phyloP scores from a whole-genome alignment of 176 grass and related monocot genomes.

The Avena eriantha region DNA sequence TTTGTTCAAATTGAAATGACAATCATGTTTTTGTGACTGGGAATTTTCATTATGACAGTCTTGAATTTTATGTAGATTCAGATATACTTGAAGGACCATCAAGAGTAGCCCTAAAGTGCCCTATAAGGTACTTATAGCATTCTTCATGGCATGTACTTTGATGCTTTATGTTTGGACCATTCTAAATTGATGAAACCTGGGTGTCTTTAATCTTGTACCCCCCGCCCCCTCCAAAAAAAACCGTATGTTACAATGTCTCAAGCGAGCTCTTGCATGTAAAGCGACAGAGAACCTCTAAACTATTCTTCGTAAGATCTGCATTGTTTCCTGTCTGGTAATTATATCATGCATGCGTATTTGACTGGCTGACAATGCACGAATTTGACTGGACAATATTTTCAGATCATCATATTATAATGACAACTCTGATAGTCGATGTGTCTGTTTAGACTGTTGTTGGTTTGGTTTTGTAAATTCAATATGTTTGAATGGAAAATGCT shows the following conservation, averaged over 20 bases:
- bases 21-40: background rate
- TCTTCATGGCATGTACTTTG: conserved; percentile 32
- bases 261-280: conserved; percentile 6
- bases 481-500: conserved; percentile 39
- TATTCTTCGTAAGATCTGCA: conserved; percentile 21
- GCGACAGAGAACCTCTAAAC: background rate
- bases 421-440: conserved; percentile 1
- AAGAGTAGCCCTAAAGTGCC: conserved; percentile 90
- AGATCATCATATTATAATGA: background rate
- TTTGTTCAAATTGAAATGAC: conserved; percentile 10
- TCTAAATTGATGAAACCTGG: conserved; percentile 19
- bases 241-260: background rate
- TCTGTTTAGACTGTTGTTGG: background rate
- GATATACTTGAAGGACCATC: conserved; percentile 95
- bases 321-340: background rate
- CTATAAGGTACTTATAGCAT: conserved; percentile 79
- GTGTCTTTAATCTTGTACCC: background rate
- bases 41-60: background rate
- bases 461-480: conserved; percentile 9
- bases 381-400: conserved; percentile 7
- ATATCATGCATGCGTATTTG: conserved; percentile 2
- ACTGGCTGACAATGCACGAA: background rate
- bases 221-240: too few relatives aligned
- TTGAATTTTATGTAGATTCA: conserved; percentile 59
- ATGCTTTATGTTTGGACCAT: conserved; percentile 17